Base-by-base conservation (phyloP, 371 early-diverging fungal species). In the Mucor circinelloides region DNA sequence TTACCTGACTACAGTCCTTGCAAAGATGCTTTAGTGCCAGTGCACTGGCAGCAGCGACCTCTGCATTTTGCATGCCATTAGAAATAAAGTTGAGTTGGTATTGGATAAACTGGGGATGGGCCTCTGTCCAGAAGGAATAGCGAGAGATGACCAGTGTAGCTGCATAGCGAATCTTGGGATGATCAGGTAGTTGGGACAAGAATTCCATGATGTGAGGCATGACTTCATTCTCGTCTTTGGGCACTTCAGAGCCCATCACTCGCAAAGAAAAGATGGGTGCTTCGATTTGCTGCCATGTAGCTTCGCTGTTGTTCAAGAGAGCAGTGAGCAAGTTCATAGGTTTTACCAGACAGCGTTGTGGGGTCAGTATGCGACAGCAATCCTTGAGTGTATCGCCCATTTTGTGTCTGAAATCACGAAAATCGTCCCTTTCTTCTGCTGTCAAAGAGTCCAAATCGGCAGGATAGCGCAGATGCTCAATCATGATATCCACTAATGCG, bases 361-460 rank as follows among this genome's bases (percentile, higher is more conserved):
- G 79, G 5, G 96, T 95, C 2, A 97, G 74, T 2, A 98, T 87
- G 6, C 84, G 73, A 31, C 95, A 94, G 68, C 97, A 96, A 71
- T 94, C 95, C 81, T 99, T 99, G 54, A 99, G 83, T n/a, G 96
- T 94, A 67, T 97, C 97, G 28, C 97, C 99, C 86, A 97, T 95
- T 44, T 87, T 86, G 74, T 99, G 97, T 38, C 99, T 85, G 70
- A 97, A 97, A 36, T 96, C 95, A 38, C 95, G 81, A 71, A 99
- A 99, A 23, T 96, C 94, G 62, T 99, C 99, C 6, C 93, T 85
- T 63, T 96, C 94, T 72, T 92, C 84, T 1, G 94, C 92, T 4
- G 94, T 89, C 93, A 89, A 90, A 1, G 72, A 76, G 12, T 72
- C 73, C n/a, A 82, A 60, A 63, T 93, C 92, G 13, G 81, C 80